phyloP scores from a whole-genome alignment of 345 rosid species.

The Hibiscus syriacus region DNA sequence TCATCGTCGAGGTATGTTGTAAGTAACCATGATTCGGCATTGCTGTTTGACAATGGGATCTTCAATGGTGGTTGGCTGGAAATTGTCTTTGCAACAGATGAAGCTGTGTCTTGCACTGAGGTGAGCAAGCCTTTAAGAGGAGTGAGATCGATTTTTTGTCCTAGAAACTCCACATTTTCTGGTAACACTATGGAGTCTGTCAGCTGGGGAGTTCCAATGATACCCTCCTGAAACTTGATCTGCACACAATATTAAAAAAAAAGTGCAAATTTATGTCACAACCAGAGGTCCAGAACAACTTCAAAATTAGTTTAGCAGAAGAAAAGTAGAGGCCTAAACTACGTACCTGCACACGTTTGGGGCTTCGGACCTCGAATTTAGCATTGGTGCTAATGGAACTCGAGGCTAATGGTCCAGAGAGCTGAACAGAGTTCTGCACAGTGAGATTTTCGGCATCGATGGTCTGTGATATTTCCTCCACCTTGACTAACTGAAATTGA shows the following conservation, averaged over 20 bases:
- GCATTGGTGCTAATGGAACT: neutral
- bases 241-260: constrained; percentile 15
- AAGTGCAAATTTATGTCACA: neutral
- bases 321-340: neutral
- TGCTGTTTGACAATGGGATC: constrained; percentile 53
- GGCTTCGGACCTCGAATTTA: neutral
- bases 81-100: constrained; percentile 69
- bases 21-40: constrained; percentile 77
- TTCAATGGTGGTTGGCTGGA: constrained; percentile 91
- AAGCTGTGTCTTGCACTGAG: constrained; percentile 82
- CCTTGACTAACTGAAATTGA: neutral
- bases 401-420: neutral
- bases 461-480: neutral
- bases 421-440: neutral
- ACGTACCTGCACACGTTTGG: neutral
- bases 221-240: constrained; percentile 88
- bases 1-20: constrained; percentile 89
- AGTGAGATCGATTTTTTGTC: constrained; percentile 72
- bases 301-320: neutral
- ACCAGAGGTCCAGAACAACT: no score
- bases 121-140: constrained; percentile 64
- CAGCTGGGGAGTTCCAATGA: constrained; percentile 88
- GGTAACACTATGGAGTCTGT: constrained; percentile 82
- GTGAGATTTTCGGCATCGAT: neutral
- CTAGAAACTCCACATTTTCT: constrained; percentile 66